These are phyloP conservation scores for Talaromyces sp. DNA, from an alignment of 2,329 filamentous ascomycete genomes.

Conservation along the genomic window DNA sequence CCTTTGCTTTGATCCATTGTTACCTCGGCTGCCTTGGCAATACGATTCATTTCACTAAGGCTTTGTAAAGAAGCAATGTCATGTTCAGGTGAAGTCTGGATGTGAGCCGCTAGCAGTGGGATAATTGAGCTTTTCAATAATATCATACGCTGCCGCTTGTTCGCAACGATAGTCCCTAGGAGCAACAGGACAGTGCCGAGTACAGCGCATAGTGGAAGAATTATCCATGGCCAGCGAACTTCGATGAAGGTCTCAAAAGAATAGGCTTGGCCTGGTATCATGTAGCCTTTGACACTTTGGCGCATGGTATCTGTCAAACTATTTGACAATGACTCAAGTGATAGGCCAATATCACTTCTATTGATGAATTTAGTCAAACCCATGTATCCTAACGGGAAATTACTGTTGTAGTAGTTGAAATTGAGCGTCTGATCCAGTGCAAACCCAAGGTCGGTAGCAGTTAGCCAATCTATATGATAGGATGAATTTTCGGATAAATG, in stretches of 20 bases:
- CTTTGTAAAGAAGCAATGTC: background rate
- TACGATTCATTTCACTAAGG: background rate
- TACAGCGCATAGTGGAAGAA: background rate
- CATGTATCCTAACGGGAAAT: background rate
- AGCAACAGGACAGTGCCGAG: background rate
- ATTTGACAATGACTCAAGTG: background rate
- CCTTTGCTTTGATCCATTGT: background rate
- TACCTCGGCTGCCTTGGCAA: background rate
- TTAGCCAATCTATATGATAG: background rate
- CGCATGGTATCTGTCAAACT: background rate
- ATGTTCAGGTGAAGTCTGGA: background rate
- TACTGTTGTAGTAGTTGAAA: background rate
- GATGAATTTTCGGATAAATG: background rate
- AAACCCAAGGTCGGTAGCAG: background rate
- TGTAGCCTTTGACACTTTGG: background rate
- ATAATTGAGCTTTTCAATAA: background rate
- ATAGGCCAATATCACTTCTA: background rate
- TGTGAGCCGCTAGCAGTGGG: background rate
- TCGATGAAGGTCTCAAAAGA: background rate
- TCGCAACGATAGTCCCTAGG: background rate
- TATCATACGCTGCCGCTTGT: background rate
- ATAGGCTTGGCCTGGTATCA: background rate
- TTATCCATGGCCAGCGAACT: background rate
- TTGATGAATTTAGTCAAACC: background rate
- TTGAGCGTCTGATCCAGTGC: background rate